A percentile compares a stretch with the other conserved stretches of the same genome.
These are phyloP conservation scores for Anthoceros angustus DNA, from an alignment of 225 moss, liverwort and hornwort genomes.

Conservation along the genomic window DNA sequence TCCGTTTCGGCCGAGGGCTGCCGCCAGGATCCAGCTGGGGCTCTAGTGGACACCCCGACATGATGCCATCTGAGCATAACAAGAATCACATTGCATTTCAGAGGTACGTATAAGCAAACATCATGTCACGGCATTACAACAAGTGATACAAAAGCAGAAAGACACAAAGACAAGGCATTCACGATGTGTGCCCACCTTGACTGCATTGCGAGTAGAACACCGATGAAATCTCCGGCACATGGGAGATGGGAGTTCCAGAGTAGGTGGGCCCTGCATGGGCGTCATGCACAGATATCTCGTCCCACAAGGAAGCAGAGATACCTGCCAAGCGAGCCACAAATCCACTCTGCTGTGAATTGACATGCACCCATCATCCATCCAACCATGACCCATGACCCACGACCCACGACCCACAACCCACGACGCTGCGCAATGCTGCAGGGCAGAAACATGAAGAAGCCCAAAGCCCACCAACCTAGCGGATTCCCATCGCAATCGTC, in stretches of 20 bases:
- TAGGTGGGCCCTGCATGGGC: not conserved
- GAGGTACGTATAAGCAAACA: too few species aligned
- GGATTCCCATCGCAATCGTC: not conserved
- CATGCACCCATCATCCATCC: not conserved
- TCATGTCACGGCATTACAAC: not conserved
- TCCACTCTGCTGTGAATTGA: not conserved
- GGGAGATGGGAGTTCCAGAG: not conserved
- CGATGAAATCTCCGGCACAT: not conserved
- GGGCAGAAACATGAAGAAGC: not conserved
- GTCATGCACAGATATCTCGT: not conserved
- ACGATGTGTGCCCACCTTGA: not conserved
- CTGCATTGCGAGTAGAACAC: not conserved
- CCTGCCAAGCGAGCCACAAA: not conserved
- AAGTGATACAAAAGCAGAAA: not conserved
- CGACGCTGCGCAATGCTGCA: not conserved
- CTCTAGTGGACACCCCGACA: not conserved
- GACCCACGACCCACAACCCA: not conserved
- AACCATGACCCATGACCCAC: too few species aligned
- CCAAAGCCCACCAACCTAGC: not conserved
- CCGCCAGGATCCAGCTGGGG: not conserved
- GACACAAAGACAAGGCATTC: not conserved
- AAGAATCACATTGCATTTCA: too few species aligned
- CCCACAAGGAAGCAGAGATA: not conserved
- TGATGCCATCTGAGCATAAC: not conserved
- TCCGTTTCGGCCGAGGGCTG: not conserved